phyloP scores from a whole-genome alignment of 305 asterid genomes.

The Fraxinus nigra region DNA sequence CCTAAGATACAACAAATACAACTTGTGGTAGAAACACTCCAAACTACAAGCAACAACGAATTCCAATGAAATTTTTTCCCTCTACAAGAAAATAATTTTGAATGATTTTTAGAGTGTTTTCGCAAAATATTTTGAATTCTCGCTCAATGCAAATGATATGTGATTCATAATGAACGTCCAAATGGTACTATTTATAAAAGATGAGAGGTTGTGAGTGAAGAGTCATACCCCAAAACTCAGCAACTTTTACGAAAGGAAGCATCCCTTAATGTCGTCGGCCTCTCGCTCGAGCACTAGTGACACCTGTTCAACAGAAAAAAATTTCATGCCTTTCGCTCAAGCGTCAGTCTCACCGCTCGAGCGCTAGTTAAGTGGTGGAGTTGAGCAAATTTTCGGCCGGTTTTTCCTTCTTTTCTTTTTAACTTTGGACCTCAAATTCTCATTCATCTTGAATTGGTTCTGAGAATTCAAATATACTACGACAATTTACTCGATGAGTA shows the following conservation, averaged over 20 bases:
- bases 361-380: neutral
- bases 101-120: neutral
- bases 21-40: neutral
- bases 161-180: neutral
- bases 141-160: neutral
- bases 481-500: neutral
- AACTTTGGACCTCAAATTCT: neutral
- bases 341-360: neutral
- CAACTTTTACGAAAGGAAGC: neutral
- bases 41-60: neutral
- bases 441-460: neutral
- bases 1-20: too few relatives aligned
- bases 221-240: neutral
- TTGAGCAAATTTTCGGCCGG: neutral
- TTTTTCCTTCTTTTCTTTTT: neutral
- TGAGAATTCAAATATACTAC: neutral
- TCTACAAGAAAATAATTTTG: neutral
- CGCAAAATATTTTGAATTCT: neutral
- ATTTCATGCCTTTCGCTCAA: neutral
- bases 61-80: neutral
- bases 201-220: neutral
- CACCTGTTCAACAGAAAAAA: neutral
- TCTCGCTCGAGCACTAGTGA: neutral
- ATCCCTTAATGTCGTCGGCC: neutral
- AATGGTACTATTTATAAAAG: neutral